Base-by-base conservation (phyloP, 345 rosid species). In the Brassica rapa region DNA sequence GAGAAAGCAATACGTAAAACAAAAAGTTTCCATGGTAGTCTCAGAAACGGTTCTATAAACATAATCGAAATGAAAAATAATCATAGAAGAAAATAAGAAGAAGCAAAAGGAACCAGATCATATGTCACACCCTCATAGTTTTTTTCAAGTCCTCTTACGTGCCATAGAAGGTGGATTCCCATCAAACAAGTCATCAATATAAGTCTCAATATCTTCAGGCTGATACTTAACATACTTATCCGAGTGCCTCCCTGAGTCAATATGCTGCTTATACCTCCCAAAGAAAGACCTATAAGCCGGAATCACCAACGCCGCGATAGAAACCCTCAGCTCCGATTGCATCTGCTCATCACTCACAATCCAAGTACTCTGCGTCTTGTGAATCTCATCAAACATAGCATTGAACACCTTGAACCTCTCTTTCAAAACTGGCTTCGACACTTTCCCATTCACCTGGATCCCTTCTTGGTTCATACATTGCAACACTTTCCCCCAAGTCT, bases 21-120 rank as follows among this genome's bases (percentile, higher is more conserved):
- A 71, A 78, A 72, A 79, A 11, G 82, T 67, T 73, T 61, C 8
- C 70, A 73, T 67, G 73, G 77, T 15, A 72, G 77, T 72, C 64
- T 78, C 73, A 63, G 43, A 27, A 70, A 4, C 1, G 72, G 68
- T 78, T 78, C 77, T 72, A 72, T 78, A 11, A 43, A 43, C 51
- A 43, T 43, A 72, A 71, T 33, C 37, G 11, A 37, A 37, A 70
- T 5, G 46, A 62, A 62, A 77, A 51, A 56, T 55, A 64, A 65
- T 65, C 67, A 56, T 65, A 66, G 46, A 72, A 72, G 16, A 1
- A 43, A 24, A 9, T 2, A 24, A 73, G 10, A 72, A 67, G 33
- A 24, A 59, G 24, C 63, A 72, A 73, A 72, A 73, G 15, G 70
- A 43, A 73, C 46, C 43, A 10, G 43, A 72, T 73, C 62, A 59